Evolutionary conservation across 768 basidiomycete genomes (phyloP), one percentile per base, ranked within the genome.

Genomic region (Boletus pseudo-olivaceus): DNA sequence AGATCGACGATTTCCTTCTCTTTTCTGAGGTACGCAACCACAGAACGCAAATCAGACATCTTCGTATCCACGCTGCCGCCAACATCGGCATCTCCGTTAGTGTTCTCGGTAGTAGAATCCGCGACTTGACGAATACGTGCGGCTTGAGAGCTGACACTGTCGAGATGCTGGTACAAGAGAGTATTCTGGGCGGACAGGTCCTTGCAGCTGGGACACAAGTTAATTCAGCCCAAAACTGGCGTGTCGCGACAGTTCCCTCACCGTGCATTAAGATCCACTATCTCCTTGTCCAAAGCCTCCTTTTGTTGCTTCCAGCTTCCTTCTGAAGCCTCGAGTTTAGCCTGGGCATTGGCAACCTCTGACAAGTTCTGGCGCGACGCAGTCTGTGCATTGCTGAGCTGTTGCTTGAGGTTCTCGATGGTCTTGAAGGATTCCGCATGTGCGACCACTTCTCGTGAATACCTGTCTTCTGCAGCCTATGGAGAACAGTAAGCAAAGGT

Each of bases 1-100:
- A 93, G 79, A 60, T 95, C 92, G 42, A 90, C 87, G 49, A 95
- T 92, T 67, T 94, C 91, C 72, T 95, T 93, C 76, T 94, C 93
- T 64, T 88, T 91, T 39, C 93, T 81, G 33, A 95, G 74, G 69
- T 90, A 94, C 3, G 84, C 79, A 40, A 93, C 84, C 27, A 93
- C 86, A 17, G 87, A 81, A 29, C 88, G 86, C 20, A 93, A 72
- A 59, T 92, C 90, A 0, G 85, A 76, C 10, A 89, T 59, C 65
- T 90, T 87, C 2, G 76, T 76, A 57, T 89, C 87, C 4, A 73
- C 62, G 55, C 85, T 83, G 17, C 77, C 82, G 9, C 71, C 53
- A 0, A 69, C 63, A 19, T 82, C 82, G 20, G 61, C 73, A 41
- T 82, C 84, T 5, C 67, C 76, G 14, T 73, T 56, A 14, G 72